Percentiles rank a stretch among this genome's conserved stretches.
Conservation (phyloP, 306 rosid species). For the Myrica gale region DNA sequence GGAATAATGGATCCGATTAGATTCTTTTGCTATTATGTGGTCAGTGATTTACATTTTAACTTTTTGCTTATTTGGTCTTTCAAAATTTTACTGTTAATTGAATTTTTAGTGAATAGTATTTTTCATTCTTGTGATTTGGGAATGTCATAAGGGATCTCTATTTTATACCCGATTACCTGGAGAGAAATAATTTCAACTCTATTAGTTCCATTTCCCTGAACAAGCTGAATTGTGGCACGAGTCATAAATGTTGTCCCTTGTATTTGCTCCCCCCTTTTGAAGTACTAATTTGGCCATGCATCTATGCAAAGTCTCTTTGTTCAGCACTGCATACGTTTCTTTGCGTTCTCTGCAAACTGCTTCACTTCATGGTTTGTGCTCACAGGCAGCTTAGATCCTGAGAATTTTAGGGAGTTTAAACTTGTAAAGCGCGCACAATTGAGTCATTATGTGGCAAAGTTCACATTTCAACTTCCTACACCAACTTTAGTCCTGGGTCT, state of each 20-base stretch:
- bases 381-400: conserved; percentile 72
- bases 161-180: not conserved
- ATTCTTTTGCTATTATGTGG: not conserved
- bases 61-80: not conserved
- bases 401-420: conserved; percentile 69
- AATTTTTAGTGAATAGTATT: not conserved
- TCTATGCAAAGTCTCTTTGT: not conserved
- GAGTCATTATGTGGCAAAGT: conserved; percentile 97
- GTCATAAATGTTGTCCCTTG: not conserved
- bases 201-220: not conserved
- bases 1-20: not conserved
- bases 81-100: not conserved
- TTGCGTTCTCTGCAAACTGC: conserved; percentile 1
- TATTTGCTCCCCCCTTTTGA: not conserved
- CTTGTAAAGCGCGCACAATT: conserved; percentile 72
- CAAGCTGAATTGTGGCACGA: not conserved
- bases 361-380: conserved; percentile 22
- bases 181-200: not conserved
- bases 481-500: conserved; percentile 89
- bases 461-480: conserved; percentile 72
- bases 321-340: conserved; percentile 2
- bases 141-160: not conserved
- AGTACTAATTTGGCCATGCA: not conserved
- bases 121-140: not conserved
- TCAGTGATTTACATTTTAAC: not conserved